Evolutionary conservation across 371 early-diverging fungal species (phyloP), one percentile per base, ranked within the genome.

Genomic region (Zychaea mexicana): DNA sequence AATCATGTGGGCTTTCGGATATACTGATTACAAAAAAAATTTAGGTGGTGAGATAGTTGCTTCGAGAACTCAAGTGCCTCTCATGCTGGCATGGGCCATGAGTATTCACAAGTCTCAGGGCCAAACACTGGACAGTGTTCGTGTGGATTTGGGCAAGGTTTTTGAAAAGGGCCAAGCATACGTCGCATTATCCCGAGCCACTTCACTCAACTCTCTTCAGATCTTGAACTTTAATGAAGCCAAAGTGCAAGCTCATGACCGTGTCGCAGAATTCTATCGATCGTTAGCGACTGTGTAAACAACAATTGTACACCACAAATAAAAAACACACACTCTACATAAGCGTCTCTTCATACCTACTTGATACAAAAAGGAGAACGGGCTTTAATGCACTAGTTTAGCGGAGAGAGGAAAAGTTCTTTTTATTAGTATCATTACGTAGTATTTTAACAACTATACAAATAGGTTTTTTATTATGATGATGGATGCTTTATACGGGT

Each of bases 141-240:
- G 87, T 58, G 88, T 97, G 3, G 94, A 96, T 71, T 70, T 96
- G 52, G 78, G 82, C 15, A 74, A 80, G 33, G 81, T 87, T 15
- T 97, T 97, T 88, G 94, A 91, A 71, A 77, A 80, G 39, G 96
- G 98, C 0, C 96, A 95, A 67, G 94, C 91, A 0, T 97, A 97
- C 68, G 96, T 96, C 3, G 97, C 96, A 0, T 70, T 97, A 12
- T 90, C 92, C 5, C 74, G 96, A 12, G 94, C 90, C 0, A 90
- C 87, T 4, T 76, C 76, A n/a, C 62, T 90, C 2, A 77, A 85
- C 0, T 69, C 83, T 0, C 66, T 92, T 15, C 93, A 94, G 71
- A 90, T 95, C 3, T 66, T 92, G 17, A 89, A 92, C 58, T 96
- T 93, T 66, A 38, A 77, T 19, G 81, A 83, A 15, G 65, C 70